A percentile compares a stretch with the other conserved stretches of the same genome.
phyloP scores from a whole-genome alignment of 805 yeast species.

The Nakazawaea wickerhamii region DNA sequence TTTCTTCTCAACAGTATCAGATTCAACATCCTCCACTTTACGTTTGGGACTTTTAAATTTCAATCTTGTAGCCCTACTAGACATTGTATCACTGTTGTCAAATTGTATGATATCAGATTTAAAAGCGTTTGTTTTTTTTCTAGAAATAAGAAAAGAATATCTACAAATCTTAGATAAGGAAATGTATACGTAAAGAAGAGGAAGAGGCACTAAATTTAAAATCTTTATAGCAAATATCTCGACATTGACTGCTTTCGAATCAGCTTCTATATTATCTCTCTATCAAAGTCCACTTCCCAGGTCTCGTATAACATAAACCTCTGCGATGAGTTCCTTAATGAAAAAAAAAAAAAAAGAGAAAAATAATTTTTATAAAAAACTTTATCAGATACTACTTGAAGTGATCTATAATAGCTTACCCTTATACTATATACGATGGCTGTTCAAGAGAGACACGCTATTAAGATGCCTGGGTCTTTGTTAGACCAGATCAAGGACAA shows the following conservation, averaged over 20 bases:
- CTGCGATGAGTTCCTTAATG: neutral
- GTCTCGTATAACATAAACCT: too few species aligned
- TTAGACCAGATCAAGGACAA: constrained; percentile 35
- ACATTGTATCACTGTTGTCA: too few species aligned
- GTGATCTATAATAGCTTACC: too few species aligned
- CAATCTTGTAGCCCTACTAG: constrained; percentile 2
- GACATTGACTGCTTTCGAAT: too few species aligned
- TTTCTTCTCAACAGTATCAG: neutral
- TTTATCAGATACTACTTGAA: neutral
- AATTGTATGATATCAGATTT: too few species aligned
- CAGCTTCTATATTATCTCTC: too few species aligned
- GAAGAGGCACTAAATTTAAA: neutral
- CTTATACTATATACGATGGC: neutral
- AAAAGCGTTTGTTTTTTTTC: too few species aligned
- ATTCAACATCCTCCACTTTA: neutral
- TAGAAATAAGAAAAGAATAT: too few species aligned
- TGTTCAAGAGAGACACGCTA: constrained; percentile 21
- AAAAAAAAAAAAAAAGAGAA: neutral
- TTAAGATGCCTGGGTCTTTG: constrained; percentile 37
- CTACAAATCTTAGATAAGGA: too few species aligned
- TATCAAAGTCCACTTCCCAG: too few species aligned
- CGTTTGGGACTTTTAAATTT: constrained; percentile 6
- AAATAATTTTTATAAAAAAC: neutral
- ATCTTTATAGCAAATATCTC: neutral
- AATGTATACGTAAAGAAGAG: neutral